Conservation (phyloP, 75 land plant genomes). For the Picea glauca region DNA sequence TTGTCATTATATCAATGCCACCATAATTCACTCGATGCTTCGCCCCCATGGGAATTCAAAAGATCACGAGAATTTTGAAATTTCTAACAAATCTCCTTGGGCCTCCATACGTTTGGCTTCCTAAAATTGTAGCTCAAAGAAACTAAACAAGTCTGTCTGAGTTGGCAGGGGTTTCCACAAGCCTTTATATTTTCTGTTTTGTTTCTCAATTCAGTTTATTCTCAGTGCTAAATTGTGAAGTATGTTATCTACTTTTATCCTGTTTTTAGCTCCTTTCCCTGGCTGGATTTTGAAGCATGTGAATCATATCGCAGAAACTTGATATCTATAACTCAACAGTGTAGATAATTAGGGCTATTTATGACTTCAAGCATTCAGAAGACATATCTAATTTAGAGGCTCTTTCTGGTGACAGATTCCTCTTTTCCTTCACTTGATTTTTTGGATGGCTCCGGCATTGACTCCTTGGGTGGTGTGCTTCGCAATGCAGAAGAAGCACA, state of each 20-base stretch:
- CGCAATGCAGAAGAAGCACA: not conserved
- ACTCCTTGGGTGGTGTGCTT: conserved; percentile 7
- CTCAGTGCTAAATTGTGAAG: too few species aligned
- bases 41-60: too few species aligned
- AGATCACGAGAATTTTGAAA: too few species aligned
- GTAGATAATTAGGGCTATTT: not conserved
- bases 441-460: conserved; percentile 6
- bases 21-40: too few species aligned
- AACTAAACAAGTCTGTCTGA: not conserved
- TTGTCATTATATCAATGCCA: too few species aligned
- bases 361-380: not conserved
- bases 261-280: too few species aligned
- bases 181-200: not conserved
- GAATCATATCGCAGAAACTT: not conserved
- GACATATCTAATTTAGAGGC: not conserved
- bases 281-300: too few species aligned
- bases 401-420: conserved; percentile 10
- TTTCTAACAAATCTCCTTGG: too few species aligned
- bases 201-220: too few species aligned
- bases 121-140: not conserved
- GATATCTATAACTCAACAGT: not conserved
- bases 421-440: conserved; percentile 12
- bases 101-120: too few species aligned
- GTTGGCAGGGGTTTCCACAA: not conserved
- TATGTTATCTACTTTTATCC: too few species aligned